These are phyloP conservation scores for Coemansia pectinata DNA, from an alignment of 192 early-diverging fungal genomes.

Conservation along the genomic window DNA sequence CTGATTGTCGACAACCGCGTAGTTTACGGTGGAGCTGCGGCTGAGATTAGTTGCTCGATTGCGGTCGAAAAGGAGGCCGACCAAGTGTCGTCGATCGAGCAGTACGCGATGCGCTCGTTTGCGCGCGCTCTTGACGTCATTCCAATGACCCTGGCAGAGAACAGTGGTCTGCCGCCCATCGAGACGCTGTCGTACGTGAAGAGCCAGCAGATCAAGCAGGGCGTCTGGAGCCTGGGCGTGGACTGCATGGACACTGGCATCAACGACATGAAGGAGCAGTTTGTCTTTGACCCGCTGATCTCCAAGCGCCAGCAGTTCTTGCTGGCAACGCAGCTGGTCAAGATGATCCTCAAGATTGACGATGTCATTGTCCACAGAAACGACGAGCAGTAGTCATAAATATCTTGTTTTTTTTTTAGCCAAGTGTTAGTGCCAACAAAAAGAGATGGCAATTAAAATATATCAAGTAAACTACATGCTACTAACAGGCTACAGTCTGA, in stretches of 20 bases:
- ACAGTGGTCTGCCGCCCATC: conserved; percentile 96
- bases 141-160: conserved; percentile 92
- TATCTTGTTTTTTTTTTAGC: not conserved
- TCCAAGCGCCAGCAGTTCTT: conserved; percentile 99
- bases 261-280: conserved; percentile 97
- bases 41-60: conserved; percentile 95
- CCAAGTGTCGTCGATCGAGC: conserved; percentile 86
- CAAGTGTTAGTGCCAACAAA: not conserved
- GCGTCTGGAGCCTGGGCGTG: conserved; percentile 87
- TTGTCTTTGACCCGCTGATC: conserved; percentile 98
- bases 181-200: conserved; percentile 96
- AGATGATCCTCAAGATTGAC: conserved; percentile 98
- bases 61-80: conserved; percentile 92
- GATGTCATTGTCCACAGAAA: conserved; percentile 69
- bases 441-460: not conserved
- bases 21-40: conserved; percentile 98
- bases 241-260: conserved; percentile 93
- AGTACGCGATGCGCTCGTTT: conserved; percentile 99
- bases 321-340: conserved; percentile 97
- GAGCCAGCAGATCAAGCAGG: conserved; percentile 85
- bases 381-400: conserved; percentile 24
- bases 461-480: not conserved
- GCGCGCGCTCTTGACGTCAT: conserved; percentile 94
- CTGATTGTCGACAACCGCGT: conserved; percentile 96
- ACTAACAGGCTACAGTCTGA: not conserved